These are phyloP conservation scores for Globisporangium splendens DNA, from an alignment of 352 stramenopile genomes.

Conservation along the genomic window DNA sequence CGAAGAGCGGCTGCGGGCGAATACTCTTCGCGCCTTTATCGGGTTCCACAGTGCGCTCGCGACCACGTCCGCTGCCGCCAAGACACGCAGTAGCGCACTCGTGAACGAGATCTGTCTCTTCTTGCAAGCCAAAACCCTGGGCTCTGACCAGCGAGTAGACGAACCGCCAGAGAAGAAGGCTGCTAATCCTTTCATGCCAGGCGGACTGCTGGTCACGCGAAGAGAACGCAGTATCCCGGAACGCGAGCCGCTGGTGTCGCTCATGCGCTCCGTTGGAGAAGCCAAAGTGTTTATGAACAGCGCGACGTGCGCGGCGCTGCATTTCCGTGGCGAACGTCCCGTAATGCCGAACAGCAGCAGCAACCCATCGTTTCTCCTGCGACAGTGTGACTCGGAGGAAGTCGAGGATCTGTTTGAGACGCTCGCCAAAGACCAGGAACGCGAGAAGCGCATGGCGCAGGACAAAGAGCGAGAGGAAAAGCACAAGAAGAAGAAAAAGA, in stretches of 20 bases:
- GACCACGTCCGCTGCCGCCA: constrained; percentile 23
- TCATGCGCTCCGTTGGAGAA: constrained; percentile 38
- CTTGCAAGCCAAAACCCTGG: constrained; percentile 14
- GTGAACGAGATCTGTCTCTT: constrained; percentile 33
- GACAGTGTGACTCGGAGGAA: constrained; percentile 50
- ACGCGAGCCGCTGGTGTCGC: constrained; percentile 40
- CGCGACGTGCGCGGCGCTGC: constrained; percentile 49
- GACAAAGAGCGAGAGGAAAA: constrained; percentile 12
- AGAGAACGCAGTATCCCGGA: constrained; percentile 26
- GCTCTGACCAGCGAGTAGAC: not conserved
- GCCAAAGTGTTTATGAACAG: constrained; percentile 64
- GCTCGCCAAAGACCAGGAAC: constrained; percentile 28
- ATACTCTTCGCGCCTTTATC: constrained; percentile 67
- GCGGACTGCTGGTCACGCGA: not conserved
- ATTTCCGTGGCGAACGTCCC: constrained; percentile 46
- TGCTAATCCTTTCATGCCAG: not conserved
- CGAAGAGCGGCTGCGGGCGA: constrained; percentile 42
- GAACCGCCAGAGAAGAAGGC: not conserved
- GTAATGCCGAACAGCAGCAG: constrained; percentile 7
- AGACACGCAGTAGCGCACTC: constrained; percentile 23
- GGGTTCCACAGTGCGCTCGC: constrained; percentile 64
- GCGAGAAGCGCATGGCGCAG: constrained; percentile 12
- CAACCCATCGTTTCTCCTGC: constrained; percentile 31
- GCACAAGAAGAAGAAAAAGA: constrained; percentile 27
- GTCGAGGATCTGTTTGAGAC: constrained; percentile 57